Evolutionary conservation across 768 basidiomycete species (phyloP).

Genomic region (Russula sp.): DNA sequence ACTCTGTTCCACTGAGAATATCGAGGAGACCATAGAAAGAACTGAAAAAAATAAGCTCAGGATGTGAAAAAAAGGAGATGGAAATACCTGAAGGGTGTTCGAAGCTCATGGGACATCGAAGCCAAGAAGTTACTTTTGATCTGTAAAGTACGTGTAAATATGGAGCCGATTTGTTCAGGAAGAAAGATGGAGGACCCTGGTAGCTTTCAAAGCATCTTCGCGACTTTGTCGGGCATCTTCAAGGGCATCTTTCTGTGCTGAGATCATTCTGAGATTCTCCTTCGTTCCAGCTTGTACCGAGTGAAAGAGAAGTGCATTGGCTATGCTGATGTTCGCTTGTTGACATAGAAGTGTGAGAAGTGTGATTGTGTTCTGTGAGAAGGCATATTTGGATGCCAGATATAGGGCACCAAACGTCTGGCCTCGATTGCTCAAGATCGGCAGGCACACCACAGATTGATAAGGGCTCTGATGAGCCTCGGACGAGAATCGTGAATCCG

Average conservation of each 20-base stretch:
- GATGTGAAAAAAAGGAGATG: neutral
- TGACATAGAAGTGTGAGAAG: slow-evolving; percentile 60
- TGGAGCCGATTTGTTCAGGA: neutral
- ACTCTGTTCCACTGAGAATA: slow-evolving; percentile 62
- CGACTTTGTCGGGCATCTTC: slow-evolving; percentile 63
- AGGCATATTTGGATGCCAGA: slow-evolving; percentile 57
- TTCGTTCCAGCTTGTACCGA: slow-evolving; percentile 67
- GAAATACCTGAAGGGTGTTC: slow-evolving; percentile 66
- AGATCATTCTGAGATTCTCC: slow-evolving; percentile 72
- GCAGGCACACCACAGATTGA: slow-evolving; percentile 59
- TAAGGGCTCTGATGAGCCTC: slow-evolving; percentile 56
- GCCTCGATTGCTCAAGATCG: slow-evolving; percentile 66
- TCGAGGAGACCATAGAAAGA: slow-evolving; percentile 74
- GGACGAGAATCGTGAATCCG: slow-evolving; percentile 61
- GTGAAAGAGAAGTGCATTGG: slow-evolving; percentile 66
- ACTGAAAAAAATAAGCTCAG: slow-evolving; percentile 23
- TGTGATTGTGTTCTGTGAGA: slow-evolving; percentile 52
- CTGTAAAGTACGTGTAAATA: slow-evolving; percentile 28
- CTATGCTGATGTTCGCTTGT: slow-evolving; percentile 69
- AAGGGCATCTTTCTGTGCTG: slow-evolving; percentile 59
- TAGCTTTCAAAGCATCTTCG: slow-evolving; percentile 67
- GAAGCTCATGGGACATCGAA: slow-evolving; percentile 69
- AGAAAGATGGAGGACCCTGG: slow-evolving; percentile 40
- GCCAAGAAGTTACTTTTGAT: slow-evolving; percentile 75
- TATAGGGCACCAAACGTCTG: slow-evolving; percentile 71